These are phyloP conservation scores for Camellia sinensis DNA, from an alignment of 148 eudicot genomes.

Conservation along the genomic window DNA sequence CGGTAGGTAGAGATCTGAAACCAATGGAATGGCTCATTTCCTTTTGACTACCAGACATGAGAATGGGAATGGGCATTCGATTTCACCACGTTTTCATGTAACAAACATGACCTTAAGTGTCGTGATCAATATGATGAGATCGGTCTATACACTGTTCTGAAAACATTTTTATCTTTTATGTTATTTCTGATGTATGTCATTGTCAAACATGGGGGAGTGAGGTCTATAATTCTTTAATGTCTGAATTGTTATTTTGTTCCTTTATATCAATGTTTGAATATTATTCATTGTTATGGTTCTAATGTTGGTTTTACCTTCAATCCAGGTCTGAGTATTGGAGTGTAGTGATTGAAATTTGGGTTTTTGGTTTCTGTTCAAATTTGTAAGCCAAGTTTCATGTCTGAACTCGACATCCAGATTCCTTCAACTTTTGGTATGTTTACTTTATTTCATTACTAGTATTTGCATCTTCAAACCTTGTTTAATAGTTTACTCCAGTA, in stretches of 20 bases:
- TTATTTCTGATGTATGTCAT: background rate
- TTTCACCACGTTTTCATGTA: too few relatives aligned
- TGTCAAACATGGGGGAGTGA: background rate
- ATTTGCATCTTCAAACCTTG: background rate
- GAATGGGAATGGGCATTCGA: background rate
- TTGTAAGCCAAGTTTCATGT: constrained; percentile 53
- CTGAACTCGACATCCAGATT: constrained; percentile 58
- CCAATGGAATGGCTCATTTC: too few relatives aligned
- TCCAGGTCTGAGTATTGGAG: constrained; percentile 44
- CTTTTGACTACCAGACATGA: background rate
- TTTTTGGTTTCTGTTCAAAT: constrained; percentile 19
- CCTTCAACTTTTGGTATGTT: constrained; percentile 63
- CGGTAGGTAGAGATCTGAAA: too few relatives aligned
- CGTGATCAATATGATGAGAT: too few relatives aligned
- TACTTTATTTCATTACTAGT: background rate
- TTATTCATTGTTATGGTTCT: background rate
- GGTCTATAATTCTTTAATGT: background rate
- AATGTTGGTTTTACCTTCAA: background rate
- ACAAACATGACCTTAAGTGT: too few relatives aligned
- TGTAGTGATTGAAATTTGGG: constrained; percentile 20
- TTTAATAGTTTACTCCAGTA: background rate
- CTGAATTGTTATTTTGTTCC: background rate
- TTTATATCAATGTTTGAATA: background rate
- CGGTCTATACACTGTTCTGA: too few relatives aligned
- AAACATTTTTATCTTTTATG: background rate